phyloP scores from a whole-genome alignment of 192 early-diverging fungal genomes.

The Dispira parvispora region DNA sequence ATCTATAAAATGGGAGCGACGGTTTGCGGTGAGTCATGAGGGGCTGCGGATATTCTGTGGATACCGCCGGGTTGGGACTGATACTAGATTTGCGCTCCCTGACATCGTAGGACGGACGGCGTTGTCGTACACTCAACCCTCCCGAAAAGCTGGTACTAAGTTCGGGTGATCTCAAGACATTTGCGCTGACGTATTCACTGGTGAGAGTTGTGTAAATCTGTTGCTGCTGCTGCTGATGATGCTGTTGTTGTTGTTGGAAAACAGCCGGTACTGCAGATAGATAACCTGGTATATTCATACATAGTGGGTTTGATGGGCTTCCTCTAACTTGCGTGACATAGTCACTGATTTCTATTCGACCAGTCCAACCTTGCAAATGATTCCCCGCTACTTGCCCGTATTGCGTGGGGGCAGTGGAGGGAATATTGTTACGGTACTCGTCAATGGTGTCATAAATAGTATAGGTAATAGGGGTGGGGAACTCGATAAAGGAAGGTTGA shows the following conservation, averaged over 20 bases:
- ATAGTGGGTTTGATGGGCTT: too few species aligned
- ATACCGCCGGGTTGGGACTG: background rate
- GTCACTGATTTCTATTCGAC: background rate
- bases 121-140: too few species aligned
- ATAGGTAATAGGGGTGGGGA: slow-evolving; percentile 10
- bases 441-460: slow-evolving; percentile 8
- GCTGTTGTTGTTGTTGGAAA: background rate
- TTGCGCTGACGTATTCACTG: too few species aligned
- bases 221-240: background rate
- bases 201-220: background rate
- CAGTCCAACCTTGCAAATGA: background rate
- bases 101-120: too few species aligned
- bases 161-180: too few species aligned
- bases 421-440: background rate
- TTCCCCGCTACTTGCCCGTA: background rate
- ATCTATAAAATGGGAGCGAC: background rate
- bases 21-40: background rate
- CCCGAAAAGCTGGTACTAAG: too few species aligned
- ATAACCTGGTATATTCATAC: background rate
- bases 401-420: background rate
- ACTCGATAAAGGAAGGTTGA: slow-evolving; percentile 6
- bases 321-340: background rate
- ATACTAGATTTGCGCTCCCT: background rate
- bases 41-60: background rate
- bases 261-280: background rate